These are phyloP conservation scores for Musa troglodytarum DNA, from an alignment of 176 grass and related monocot genomes.

Conservation along the genomic window DNA sequence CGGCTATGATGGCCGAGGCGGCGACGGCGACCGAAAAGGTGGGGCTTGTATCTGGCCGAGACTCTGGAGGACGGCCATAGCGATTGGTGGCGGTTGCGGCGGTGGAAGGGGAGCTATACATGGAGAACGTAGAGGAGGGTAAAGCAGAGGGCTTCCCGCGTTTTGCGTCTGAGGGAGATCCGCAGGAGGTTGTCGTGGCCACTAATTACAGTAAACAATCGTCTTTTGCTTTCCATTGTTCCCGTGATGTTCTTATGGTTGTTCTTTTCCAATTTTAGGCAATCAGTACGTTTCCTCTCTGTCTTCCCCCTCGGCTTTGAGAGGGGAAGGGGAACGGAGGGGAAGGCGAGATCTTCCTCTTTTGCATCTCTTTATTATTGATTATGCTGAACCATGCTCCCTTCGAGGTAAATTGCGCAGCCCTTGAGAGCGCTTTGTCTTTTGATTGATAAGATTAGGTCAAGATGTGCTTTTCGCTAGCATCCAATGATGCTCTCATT, in stretches of 20 bases:
- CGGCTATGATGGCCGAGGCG: too few species aligned
- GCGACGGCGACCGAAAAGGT: too few species aligned
- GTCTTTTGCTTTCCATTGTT: neutral
- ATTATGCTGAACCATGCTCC: neutral
- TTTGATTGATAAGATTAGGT: too few species aligned
- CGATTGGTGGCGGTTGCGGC: too few species aligned
- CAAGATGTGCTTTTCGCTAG: too few species aligned
- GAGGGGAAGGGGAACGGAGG: neutral
- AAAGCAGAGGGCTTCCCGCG: neutral
- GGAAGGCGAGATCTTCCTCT: neutral
- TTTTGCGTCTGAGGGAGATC: neutral
- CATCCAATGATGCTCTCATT: too few species aligned
- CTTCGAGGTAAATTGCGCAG: neutral
- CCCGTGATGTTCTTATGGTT: neutral
- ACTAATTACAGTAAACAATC: neutral
- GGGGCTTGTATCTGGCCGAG: too few species aligned
- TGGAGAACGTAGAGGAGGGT: too few species aligned
- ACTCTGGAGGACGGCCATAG: too few species aligned
- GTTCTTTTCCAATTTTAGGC: neutral
- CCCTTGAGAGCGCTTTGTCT: too few species aligned
- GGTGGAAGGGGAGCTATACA: too few species aligned
- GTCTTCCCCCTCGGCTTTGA: neutral
- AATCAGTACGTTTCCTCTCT: neutral
- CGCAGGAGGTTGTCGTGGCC: neutral
- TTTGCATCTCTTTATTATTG: neutral